Base-by-base conservation (phyloP, 139 green algal genomes). In the Chlorella vulgaris region DNA sequence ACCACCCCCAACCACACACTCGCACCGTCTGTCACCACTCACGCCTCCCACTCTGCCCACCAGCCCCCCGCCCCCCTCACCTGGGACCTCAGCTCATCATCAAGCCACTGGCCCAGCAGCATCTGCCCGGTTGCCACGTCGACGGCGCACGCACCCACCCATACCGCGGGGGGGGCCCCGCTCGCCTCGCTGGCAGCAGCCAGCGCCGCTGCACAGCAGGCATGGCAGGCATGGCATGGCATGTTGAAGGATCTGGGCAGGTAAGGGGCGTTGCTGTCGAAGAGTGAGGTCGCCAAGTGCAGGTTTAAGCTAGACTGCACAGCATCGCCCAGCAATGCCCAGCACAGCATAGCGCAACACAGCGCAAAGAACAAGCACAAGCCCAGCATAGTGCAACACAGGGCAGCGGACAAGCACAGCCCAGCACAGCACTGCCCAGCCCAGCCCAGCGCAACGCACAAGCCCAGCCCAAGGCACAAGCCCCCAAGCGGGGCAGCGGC, bases 71-170 rank as follows among this genome's bases (percentile, higher is more conserved):
- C 22, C 36, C 86, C 90, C 39, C 92, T 82, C 84, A 98, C 89
- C 33, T 88, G 36, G 85, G 50, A 88, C 26, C 93, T 91, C 73
- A 94, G 75, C 31, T 91, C 88, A 70, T 97, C 94, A 80, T 97
- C 93, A 19, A 76, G 22, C 82, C 90, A 93, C 74, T 93, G 86
- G 24, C 92, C 92, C 19, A 94, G 8, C 28, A 96, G 70, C 35
- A 98, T 74, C 6, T 88, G 85, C 2, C 88, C 91, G 13, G 90
- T 90, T 0, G 93, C 93, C 31, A 86, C 88, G 77, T 98, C 95
- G 29, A 96, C 89, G 18, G 89, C 90, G 70, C 87, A 94, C 10
- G 88, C 83, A 28, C 93, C 93, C n/a, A 97, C 68, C 68, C 82
- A 78, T 2, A 82, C 71, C 1, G 22, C 21, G 29, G 69, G 61